Conservation (phyloP, 202 grass and related monocot genomes). For the Brachypodium distachyon region DNA sequence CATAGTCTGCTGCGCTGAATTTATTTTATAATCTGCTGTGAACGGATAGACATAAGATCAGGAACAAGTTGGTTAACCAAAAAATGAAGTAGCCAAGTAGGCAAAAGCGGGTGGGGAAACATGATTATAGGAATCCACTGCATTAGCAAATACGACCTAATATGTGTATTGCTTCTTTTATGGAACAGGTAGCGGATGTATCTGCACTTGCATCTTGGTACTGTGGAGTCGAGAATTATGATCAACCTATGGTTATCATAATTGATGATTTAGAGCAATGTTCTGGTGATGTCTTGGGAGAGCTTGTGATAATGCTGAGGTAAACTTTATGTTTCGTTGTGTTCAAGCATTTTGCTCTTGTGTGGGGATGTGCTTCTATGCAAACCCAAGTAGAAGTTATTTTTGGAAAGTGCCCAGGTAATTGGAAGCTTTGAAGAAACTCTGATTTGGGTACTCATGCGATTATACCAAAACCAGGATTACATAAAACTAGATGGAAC, state of each 20-base stretch:
- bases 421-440: not conserved
- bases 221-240: conserved; percentile 43
- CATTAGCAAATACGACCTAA: no score
- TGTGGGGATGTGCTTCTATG: not conserved
- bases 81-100: no score
- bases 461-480: conserved; percentile 5
- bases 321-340: conserved; percentile 10
- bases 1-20: no score
- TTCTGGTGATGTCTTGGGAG: conserved; percentile 51
- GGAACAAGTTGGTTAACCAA: no score
- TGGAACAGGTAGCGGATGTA: conserved; percentile 49
- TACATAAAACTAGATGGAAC: not conserved
- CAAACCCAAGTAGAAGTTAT: not conserved
- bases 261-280: conserved; percentile 90
- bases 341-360: not conserved
- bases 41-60: no score
- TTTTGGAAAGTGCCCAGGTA: no score
- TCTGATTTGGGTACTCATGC: not conserved
- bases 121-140: no score
- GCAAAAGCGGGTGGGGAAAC: no score
- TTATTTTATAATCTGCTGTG: no score
- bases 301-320: conserved; percentile 70
- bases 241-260: conserved; percentile 60
- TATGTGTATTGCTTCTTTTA: conserved; percentile 18
- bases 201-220: conserved; percentile 72